Base-by-base conservation (phyloP, 1,284 basidiomycete genomes). In the Pascua guehoae region DNA sequence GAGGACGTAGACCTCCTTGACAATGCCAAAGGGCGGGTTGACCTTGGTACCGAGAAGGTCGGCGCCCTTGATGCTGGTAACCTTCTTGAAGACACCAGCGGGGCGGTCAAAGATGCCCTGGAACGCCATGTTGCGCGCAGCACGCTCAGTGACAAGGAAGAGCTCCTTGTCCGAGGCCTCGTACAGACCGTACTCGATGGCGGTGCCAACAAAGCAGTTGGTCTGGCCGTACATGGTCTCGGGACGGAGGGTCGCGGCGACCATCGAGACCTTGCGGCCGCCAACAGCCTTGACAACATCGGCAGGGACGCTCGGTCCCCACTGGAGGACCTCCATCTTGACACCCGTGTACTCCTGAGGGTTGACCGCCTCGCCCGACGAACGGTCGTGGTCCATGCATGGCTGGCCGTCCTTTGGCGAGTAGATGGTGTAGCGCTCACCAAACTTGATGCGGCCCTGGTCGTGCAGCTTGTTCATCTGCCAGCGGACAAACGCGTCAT, bases 141-240 rank as follows among this genome's bases (percentile, higher is more conserved):
- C 87, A 49, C 95, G 89, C 64, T 87, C 79, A 12, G 94, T 95
- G 78, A 91, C 88, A 16, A 99, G 81, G 79, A 87, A 98, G 36
- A 94, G 88, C 67, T 95, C 91, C 49, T 70, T 75, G 75, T 93
- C 88, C 70, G 89, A 91, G 50, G 86, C 85, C 49, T 89, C 86
- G 75, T 88, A 98, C 32, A 98, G 80, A 50, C 93, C 94, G 73
- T 99, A 98, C 66, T 91, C 91, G 80, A 98, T 87, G 49, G 81
- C 78, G 0, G 91, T 87, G 41, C 94, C 91, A 53, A 99, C 93
- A 76, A 91, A 99, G 78, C 93, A 96, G 76, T 98, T 98, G 11
- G 95, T 98, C 79, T 98, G 95, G 42, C 95, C 96, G 75, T 96
- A 94, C 95, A 98, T 96, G 0, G 96, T 99, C 79, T 99, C 96